Evolutionary conservation across 2,329 filamentous ascomycete species (phyloP), one percentile per base, ranked within the genome.

Genomic region (Bipolaris gigantea): DNA sequence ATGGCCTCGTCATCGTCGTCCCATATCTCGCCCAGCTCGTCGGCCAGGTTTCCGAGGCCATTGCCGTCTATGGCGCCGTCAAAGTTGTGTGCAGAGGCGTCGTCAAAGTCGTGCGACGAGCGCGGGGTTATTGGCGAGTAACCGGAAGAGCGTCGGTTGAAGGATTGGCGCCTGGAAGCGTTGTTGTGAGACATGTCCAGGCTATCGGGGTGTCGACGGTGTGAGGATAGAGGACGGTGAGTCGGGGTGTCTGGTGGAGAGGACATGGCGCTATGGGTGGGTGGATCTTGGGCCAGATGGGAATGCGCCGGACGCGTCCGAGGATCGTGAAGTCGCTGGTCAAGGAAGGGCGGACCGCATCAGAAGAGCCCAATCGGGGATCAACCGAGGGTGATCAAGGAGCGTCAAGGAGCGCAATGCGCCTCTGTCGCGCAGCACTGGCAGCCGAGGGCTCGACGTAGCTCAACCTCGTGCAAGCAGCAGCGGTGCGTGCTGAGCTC

Each of bases 1-100:
- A 76, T 77, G 15, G 78, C 80, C 35, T 86, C 85, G 36, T 84
- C 85, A 8, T 85, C 87, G 32, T 85, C 85, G 39, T 83, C 85
- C 72, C 89, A 85, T 4, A 87, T 86, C 35, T 89, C 89, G 1
- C 88, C 90, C 43, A 94, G 78, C 73, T 94, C 90, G 73, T 93
- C 90, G 1, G 90, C 90, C 44, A 94, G 74, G 63, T 91, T 92
- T 30, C 89, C 90, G 58, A 91, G 78, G 8, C 87, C 87, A 52
- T 63, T 65, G 57, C 84, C 84, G 42, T 75, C 77, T 46, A 69
- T 72, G 15, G 65, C 70, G 9, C 70, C 72, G 48, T 73, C 73
- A 7, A 72, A 71, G 52, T 71, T 69, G 13, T 75, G 74, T 36
- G 66, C 72, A 2, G 72, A 72, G 40, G 69, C 67, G 49, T 76